Evolutionary conservation across 2,329 filamentous ascomycete species (phyloP).

Genomic region (Tympanopsis confertula): DNA sequence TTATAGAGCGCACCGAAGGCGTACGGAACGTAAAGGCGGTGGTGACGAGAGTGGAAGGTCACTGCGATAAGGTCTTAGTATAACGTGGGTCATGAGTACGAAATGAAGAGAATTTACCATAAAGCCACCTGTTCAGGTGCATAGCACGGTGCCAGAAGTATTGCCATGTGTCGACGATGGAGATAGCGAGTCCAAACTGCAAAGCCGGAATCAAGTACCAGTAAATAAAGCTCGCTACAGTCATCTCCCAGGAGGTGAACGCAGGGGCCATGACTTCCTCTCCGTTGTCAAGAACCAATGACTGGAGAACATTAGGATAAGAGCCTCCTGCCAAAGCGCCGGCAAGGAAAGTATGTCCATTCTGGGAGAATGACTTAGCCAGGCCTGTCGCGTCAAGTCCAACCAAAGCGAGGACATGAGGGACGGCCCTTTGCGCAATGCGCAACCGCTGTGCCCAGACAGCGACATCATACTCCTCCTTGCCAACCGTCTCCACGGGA

Average conservation of each 20-base stretch:
- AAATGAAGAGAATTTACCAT: constrained; percentile 28
- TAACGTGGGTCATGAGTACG: constrained; percentile 4
- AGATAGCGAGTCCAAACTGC: constrained; percentile 45
- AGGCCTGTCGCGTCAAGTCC: not conserved
- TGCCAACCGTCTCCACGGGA: not conserved
- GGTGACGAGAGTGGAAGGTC: constrained; percentile 55
- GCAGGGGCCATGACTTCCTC: not conserved
- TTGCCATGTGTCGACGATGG: constrained; percentile 59
- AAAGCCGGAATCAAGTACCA: constrained; percentile 43
- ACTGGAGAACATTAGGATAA: not conserved
- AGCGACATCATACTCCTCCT: constrained; percentile 1
- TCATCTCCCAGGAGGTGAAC: not conserved
- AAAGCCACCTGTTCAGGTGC: constrained; percentile 50
- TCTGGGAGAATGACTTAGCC: not conserved
- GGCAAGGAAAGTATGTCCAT: not conserved
- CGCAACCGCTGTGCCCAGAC: not conserved
- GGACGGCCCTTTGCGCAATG: not conserved
- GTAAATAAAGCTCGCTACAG: constrained; percentile 39
- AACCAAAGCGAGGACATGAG: not conserved
- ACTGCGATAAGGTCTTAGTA: constrained; percentile 20
- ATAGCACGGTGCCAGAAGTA: constrained; percentile 61
- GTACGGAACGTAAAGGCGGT: constrained; percentile 59
- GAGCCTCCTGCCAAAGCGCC: not conserved
- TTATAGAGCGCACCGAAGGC: constrained; percentile 64
- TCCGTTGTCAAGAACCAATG: not conserved